Conservation (phyloP, 2,329 filamentous ascomycete genomes). For the Pseudogymnoascus sp. region DNA sequence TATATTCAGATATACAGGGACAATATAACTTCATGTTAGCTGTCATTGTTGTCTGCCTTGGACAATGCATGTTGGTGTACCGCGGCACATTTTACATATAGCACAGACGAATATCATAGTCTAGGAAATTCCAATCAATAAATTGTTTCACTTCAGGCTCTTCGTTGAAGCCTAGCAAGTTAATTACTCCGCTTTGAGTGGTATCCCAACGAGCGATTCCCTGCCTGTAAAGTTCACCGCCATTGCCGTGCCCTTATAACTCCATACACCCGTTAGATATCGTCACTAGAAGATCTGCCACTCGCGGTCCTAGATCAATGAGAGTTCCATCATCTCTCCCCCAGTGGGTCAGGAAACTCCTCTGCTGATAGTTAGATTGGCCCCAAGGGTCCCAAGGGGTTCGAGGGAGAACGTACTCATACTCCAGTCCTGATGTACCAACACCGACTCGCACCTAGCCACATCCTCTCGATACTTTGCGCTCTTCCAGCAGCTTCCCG, state of each 20-base stretch:
- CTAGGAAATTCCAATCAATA: not conserved
- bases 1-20: not conserved
- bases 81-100: not conserved
- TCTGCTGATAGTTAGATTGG: not conserved
- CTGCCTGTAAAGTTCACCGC: not conserved
- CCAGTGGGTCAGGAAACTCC: not conserved
- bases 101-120: not conserved
- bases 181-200: not conserved
- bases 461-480: constrained; percentile 53
- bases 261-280: not conserved
- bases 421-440: constrained; percentile 48
- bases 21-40: not conserved
- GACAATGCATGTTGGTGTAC: not conserved
- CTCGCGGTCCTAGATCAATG: not conserved
- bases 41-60: not conserved
- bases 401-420: constrained; percentile 33
- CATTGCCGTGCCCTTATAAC: not conserved
- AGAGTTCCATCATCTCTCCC: not conserved
- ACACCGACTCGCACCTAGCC: constrained; percentile 40
- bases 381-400: not conserved
- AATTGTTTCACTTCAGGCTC: not conserved
- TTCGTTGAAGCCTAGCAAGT: not conserved
- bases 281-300: not conserved
- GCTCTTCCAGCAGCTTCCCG: constrained; percentile 48
- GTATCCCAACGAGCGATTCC: not conserved